Evolutionary conservation across 2,329 filamentous ascomycete genomes (phyloP).

Genomic region (Aspergillus fischeri): DNA sequence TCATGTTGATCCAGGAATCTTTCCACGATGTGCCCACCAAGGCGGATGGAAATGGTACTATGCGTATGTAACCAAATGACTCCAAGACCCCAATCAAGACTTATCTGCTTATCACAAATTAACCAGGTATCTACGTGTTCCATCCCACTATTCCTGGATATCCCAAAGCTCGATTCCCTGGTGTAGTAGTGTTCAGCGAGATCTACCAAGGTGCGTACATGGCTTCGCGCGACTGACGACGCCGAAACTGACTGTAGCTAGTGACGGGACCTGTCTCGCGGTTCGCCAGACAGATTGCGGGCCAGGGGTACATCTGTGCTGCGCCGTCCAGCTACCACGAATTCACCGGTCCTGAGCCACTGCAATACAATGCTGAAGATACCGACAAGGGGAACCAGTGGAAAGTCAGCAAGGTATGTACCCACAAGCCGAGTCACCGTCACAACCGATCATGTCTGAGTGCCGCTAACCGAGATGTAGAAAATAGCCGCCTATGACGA

Average conservation of each 20-base stretch:
- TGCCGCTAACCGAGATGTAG: constrained; percentile 37
- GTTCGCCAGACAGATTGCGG: constrained; percentile 86
- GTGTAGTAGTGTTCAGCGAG: constrained; percentile 84
- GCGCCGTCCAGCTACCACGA: constrained; percentile 91
- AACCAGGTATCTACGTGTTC: constrained; percentile 78
- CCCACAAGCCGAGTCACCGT: neutral
- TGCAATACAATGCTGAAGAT: constrained; percentile 81
- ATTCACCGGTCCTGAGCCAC: constrained; percentile 77
- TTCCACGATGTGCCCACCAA: constrained; percentile 35
- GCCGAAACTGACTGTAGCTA: constrained; percentile 29
- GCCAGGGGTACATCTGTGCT: constrained; percentile 88
- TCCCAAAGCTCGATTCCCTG: constrained; percentile 83
- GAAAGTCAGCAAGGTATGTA: constrained; percentile 70
- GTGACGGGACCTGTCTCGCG: constrained; percentile 87
- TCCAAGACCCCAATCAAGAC: neutral
- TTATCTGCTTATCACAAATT: neutral
- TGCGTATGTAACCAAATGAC: constrained; percentile 28
- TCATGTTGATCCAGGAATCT: constrained; percentile 36
- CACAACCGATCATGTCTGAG: neutral
- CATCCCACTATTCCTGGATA: constrained; percentile 82
- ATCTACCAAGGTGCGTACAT: constrained; percentile 77
- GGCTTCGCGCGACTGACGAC: neutral
- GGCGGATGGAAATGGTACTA: constrained; percentile 34
- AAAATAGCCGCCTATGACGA: constrained; percentile 82
- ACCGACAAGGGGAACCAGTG: constrained; percentile 83